A percentile compares a stretch with the other conserved stretches of the same genome.
phyloP scores from a whole-genome alignment of 78 protist species.

The Emiliania huxleyi region DNA sequence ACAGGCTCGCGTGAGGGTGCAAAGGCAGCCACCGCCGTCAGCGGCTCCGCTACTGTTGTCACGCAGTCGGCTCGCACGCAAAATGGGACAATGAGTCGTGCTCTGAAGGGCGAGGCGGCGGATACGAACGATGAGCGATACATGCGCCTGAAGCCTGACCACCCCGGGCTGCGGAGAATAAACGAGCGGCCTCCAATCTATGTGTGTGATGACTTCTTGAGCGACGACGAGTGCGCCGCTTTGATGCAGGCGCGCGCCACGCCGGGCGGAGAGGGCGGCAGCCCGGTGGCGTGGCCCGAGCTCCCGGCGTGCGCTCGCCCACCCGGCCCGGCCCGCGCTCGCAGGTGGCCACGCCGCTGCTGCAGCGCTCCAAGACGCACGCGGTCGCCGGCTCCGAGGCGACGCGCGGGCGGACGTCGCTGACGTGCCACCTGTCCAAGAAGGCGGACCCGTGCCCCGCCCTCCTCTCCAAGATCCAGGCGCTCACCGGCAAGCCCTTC shows the following conservation, averaged over 20 bases:
- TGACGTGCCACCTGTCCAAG: slow-evolving; percentile 12
- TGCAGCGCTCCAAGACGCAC: background rate
- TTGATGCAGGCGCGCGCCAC: background rate
- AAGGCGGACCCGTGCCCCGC: background rate
- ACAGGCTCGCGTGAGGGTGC: no score
- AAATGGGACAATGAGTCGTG: no score
- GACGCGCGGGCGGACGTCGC: background rate
- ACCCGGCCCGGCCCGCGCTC: no score
- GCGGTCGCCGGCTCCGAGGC: background rate
- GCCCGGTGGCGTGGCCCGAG: no score
- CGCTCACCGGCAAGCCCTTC: background rate
- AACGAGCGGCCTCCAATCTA: background rate
- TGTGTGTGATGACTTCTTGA: background rate
- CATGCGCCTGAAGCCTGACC: background rate
- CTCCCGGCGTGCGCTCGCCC: no score
- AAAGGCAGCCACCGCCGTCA: no score
- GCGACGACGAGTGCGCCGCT: background rate
- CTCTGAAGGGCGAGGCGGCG: no score
- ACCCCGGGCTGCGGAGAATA: background rate
- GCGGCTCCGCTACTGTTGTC: no score
- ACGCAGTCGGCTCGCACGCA: no score
- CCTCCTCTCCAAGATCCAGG: background rate
- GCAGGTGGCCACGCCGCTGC: background rate
- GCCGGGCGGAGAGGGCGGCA: no score
- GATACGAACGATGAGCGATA: no score